Conservation (phyloP, 2,329 filamentous ascomycete genomes). For the Arthrobotrys sinensis region DNA sequence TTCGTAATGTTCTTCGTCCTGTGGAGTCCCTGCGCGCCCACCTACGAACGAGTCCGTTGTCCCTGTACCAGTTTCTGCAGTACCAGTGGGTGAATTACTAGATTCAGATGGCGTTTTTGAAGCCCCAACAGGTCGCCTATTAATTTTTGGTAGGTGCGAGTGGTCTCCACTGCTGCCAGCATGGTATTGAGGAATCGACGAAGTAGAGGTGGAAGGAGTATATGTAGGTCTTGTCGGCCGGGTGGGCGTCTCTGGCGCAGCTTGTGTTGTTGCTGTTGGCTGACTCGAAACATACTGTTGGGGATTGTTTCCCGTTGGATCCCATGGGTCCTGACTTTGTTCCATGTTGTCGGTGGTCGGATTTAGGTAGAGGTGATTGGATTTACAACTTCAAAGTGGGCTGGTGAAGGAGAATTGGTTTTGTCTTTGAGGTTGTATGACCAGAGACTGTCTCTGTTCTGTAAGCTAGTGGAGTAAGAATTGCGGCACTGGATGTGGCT, state of each 20-base stretch:
- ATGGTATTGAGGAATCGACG: conserved; percentile 56
- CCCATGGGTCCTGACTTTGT: conserved; percentile 54
- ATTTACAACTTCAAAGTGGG: conserved; percentile 8
- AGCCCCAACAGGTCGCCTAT: conserved; percentile 41
- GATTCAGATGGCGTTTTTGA: conserved; percentile 58
- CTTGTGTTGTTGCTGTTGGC: conserved; percentile 60
- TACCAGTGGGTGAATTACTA: conserved; percentile 57
- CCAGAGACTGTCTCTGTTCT: neutral
- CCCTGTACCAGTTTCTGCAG: conserved; percentile 52
- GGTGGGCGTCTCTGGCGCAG: conserved; percentile 41
- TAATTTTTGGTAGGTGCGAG: conserved; percentile 55
- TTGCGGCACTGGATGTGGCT: conserved; percentile 30
- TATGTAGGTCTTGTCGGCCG: conserved; percentile 59
- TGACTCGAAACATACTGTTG: conserved; percentile 59
- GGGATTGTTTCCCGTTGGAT: conserved; percentile 55
- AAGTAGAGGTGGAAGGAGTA: conserved; percentile 59
- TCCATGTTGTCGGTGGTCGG: conserved; percentile 48
- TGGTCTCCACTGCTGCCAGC: conserved; percentile 53
- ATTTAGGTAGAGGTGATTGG: conserved; percentile 10
- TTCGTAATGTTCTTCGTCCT: conserved; percentile 56
- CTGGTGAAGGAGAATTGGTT: conserved; percentile 32
- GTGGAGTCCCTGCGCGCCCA: conserved; percentile 45
- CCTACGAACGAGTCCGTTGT: conserved; percentile 50
- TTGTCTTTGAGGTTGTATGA: conserved; percentile 22
- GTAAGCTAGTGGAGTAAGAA: conserved; percentile 26